Evolutionary conservation across 2,329 filamentous ascomycete genomes (phyloP).

Genomic region (Epichloe elymi): DNA sequence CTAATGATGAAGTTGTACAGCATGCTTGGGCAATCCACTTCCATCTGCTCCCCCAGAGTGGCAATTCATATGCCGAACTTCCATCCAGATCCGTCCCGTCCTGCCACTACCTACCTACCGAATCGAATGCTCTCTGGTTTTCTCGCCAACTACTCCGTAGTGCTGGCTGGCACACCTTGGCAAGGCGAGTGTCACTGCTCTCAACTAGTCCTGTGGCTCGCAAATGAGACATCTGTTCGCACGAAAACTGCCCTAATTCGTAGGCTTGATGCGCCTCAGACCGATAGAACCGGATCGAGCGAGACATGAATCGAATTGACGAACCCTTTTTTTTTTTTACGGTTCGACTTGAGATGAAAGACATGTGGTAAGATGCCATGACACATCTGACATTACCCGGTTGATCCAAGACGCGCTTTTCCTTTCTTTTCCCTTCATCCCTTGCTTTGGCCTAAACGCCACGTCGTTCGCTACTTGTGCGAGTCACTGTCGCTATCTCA

Average conservation of each 20-base stretch:
- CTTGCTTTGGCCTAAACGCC: background rate
- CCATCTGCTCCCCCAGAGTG: background rate
- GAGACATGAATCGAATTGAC: background rate
- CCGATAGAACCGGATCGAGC: background rate
- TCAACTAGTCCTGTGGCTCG: background rate
- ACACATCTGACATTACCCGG: too few relatives aligned
- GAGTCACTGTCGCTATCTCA: background rate
- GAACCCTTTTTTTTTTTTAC: background rate
- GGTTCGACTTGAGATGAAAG: background rate
- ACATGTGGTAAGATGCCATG: background rate
- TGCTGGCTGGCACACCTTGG: too few relatives aligned
- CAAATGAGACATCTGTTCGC: background rate
- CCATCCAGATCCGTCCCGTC: too few relatives aligned
- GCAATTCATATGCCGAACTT: too few relatives aligned
- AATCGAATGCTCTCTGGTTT: too few relatives aligned
- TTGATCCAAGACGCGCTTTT: background rate
- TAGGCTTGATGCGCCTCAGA: background rate
- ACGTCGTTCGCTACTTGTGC: background rate
- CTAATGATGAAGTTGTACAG: background rate
- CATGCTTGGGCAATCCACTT: background rate
- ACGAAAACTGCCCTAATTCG: background rate
- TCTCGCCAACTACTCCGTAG: too few relatives aligned
- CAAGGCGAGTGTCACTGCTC: background rate
- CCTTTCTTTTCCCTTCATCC: background rate
- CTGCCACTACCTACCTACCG: too few relatives aligned